Evolutionary conservation across 2,329 filamentous ascomycete species (phyloP).

Genomic region (Cryphonectria parasitica): DNA sequence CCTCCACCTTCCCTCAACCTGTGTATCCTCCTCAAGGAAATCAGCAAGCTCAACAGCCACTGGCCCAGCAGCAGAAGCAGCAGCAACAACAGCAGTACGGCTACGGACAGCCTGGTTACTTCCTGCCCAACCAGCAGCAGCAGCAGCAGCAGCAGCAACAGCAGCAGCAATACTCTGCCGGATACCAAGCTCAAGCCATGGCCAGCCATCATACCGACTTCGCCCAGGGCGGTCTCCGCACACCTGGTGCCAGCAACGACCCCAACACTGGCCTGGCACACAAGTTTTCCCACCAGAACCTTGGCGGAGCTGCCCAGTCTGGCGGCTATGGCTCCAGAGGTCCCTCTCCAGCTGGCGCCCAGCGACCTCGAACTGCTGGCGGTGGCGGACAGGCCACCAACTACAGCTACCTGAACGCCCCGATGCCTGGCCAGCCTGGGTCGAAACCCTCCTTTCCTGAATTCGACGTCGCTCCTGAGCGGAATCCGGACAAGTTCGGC

Average conservation of each 20-base stretch:
- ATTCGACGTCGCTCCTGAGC: constrained; percentile 78
- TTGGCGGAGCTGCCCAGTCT: constrained; percentile 72
- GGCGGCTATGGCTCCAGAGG: constrained; percentile 71
- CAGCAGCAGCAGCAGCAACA: constrained; percentile 57
- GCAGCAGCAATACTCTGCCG: constrained; percentile 36
- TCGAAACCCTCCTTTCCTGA: constrained; percentile 63
- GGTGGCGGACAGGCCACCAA: constrained; percentile 64
- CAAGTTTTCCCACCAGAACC: constrained; percentile 96
- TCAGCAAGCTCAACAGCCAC: constrained; percentile 44
- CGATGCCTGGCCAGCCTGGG: constrained; percentile 61
- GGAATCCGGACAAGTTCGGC: constrained; percentile 81
- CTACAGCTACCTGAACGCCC: constrained; percentile 70
- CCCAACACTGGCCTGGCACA: constrained; percentile 90
- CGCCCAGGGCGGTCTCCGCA: constrained; percentile 44
- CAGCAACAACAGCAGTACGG: constrained; percentile 51
- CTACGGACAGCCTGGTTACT: constrained; percentile 54
- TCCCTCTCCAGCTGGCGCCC: constrained; percentile 61
- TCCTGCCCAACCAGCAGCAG: constrained; percentile 64
- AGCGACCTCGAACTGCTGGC: constrained; percentile 84
- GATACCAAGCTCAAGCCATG: constrained; percentile 47
- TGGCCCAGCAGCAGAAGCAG: constrained; percentile 52
- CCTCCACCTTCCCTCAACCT: constrained; percentile 94
- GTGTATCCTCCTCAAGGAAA: constrained; percentile 57
- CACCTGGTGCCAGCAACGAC: constrained; percentile 69
- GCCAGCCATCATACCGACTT: constrained; percentile 48